Percentiles rank a stretch among this genome's conserved stretches.
Conservation (phyloP, 2,329 filamentous ascomycete species). For the Alternaria gansuensis region DNA sequence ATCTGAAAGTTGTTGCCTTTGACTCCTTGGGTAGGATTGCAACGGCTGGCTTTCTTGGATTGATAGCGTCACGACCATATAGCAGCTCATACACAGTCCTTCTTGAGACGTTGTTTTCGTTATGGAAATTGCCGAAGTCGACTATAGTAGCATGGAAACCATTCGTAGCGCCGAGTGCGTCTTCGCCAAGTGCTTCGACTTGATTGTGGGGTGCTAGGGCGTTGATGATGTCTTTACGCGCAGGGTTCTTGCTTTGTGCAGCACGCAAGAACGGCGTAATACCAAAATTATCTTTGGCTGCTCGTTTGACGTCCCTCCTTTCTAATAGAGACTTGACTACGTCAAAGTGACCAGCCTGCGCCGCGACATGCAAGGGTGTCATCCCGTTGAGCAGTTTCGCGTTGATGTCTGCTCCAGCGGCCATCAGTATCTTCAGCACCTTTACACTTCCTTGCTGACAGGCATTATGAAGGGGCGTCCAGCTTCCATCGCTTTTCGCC, state of each 20-base stretch:
- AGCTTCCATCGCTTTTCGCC: slow-evolving; percentile 48
- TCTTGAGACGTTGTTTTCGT: slow-evolving; percentile 47
- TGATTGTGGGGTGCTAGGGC: slow-evolving; percentile 54
- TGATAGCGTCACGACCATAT: slow-evolving; percentile 47
- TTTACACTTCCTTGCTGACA: slow-evolving; percentile 47
- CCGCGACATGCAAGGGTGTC: slow-evolving; percentile 53
- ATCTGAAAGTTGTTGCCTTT: slow-evolving; percentile 55
- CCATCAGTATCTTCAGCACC: slow-evolving; percentile 44
- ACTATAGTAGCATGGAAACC: slow-evolving; percentile 53
- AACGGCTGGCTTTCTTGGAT: slow-evolving; percentile 47
- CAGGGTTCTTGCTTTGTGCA: slow-evolving; percentile 48
- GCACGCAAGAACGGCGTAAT: slow-evolving; percentile 56
- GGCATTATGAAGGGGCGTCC: slow-evolving; percentile 49
- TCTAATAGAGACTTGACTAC: slow-evolving; percentile 52
- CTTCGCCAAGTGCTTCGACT: slow-evolving; percentile 49
- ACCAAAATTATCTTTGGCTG: slow-evolving; percentile 56
- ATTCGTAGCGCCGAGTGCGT: slow-evolving; percentile 48
- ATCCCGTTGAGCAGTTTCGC: slow-evolving; percentile 46
- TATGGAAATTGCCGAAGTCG: slow-evolving; percentile 52
- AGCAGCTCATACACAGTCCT: slow-evolving; percentile 49
- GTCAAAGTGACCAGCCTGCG: slow-evolving; percentile 47
- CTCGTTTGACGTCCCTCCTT: slow-evolving; percentile 48
- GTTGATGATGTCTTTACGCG: slow-evolving; percentile 54
- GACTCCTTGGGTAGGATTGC: slow-evolving; percentile 53
- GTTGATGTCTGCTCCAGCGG: slow-evolving; percentile 47